phyloP scores from a whole-genome alignment of 2,329 filamentous ascomycete species.

The Penicillium sp. region DNA sequence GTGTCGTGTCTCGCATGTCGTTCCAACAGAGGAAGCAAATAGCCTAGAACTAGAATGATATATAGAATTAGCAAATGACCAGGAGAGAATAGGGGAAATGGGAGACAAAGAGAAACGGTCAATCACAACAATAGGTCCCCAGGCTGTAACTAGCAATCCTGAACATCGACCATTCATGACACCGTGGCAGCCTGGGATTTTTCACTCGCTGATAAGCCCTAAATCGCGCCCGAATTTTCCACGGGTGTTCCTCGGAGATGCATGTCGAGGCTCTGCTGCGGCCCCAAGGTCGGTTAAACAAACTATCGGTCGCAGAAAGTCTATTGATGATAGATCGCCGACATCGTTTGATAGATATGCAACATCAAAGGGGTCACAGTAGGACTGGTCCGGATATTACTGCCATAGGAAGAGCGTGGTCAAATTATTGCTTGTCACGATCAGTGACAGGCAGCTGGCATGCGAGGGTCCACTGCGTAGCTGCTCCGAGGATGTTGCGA shows the following conservation, averaged over 20 bases:
- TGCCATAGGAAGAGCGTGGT: background rate
- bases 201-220: background rate
- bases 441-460: background rate
- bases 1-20: background rate
- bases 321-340: slow-evolving; percentile 1
- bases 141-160: too few species aligned
- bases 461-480: background rate
- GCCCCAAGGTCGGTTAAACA: background rate
- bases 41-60: too few species aligned
- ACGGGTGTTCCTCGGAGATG: slow-evolving; percentile 2
- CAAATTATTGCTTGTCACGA: background rate
- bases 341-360: background rate
- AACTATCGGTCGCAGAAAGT: background rate
- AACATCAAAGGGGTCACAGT: background rate
- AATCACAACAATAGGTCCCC: too few species aligned
- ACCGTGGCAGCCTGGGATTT: background rate
- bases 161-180: too few species aligned
- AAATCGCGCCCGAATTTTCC: background rate
- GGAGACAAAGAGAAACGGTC: too few species aligned
- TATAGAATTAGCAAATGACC: too few species aligned
- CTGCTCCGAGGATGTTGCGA: background rate
- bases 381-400: background rate
- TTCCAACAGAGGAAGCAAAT: too few species aligned
- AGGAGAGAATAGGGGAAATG: too few species aligned
- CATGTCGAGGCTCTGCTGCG: background rate